phyloP scores from a whole-genome alignment of 2,329 filamentous ascomycete genomes.

The Sporothrix brunneoviolacea region DNA sequence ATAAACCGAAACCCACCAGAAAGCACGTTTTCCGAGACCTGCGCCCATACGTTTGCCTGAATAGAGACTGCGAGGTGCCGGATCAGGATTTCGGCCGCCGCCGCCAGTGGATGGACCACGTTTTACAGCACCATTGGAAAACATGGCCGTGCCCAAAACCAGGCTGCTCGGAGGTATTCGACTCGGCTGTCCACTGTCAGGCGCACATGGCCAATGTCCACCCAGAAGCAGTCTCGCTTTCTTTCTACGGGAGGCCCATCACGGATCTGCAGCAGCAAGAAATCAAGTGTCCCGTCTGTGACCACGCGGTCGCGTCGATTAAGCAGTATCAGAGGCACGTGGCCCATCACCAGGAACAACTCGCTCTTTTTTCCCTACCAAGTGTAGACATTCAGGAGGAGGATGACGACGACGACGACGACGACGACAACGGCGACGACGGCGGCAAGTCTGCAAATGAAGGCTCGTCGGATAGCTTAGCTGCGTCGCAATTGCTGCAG shows the following conservation, averaged over 20 bases:
- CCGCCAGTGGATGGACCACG: conserved; percentile 22
- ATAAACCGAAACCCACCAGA: conserved; percentile 5
- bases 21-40: conserved; percentile 31
- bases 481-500: too few species aligned
- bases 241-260: too few species aligned
- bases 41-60: conserved; percentile 31
- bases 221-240: neutral
- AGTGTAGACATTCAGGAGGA: neutral
- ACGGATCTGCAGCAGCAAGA: too few species aligned
- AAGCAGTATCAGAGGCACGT: conserved; percentile 23
- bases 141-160: conserved; percentile 16
- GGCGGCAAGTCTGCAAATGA: too few species aligned
- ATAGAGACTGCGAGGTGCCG: conserved; percentile 22
- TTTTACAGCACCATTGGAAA: conserved; percentile 21
- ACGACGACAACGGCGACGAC: too few species aligned
- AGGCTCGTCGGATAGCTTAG: too few species aligned
- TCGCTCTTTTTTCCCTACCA: conserved; percentile 21
- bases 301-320: conserved; percentile 12
- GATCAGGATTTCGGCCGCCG: conserved; percentile 17
- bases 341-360: conserved; percentile 21
- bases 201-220: conserved; percentile 15
- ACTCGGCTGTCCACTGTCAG: neutral
- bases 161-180: conserved; percentile 4
- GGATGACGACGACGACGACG: neutral
- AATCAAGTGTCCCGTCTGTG: conserved; percentile 18